Evolutionary conservation across 116 monocot genomes (phyloP), one percentile per base, ranked within the genome.

Genomic region (Cymodocea nodosa): DNA sequence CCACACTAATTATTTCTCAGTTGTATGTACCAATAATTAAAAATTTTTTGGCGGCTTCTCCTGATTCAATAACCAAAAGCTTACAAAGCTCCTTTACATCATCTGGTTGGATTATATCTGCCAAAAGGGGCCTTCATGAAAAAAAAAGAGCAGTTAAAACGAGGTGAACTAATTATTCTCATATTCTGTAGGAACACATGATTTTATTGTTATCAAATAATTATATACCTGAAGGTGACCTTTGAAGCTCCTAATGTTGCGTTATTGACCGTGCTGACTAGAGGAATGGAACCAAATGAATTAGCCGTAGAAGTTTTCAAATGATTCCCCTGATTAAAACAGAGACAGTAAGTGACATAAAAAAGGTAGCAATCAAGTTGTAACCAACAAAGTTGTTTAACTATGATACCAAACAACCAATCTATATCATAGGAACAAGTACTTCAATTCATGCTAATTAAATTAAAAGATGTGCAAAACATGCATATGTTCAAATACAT

Each of bases 31-130:
- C 82, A 55, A 55, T 89, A 89, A 81, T 80, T 54, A 81, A 22
- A 63, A 76, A 51, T 64, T 60, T 67, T 65, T 78, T 87, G 15
- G 81, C 84, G 71, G 74, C 77, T 52, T 82, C 73, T 81, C 69
- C 70, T 60, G 90, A 81, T 36, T 83, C 75, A 23, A 80, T 65
- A 58, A 95, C 87, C 83, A 95, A 80, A 60, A 81, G 62, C 68
- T 83, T 85, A 66, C 95, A 95, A 23, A 95, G 90, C 50, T 90
- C 85, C 81, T 83, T 95, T 14, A 85, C 83, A 74, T 90, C 87
- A 23, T 90, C 81, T 35, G 73, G 70, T 70, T 87, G 85, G 36
- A 95, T 75, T 20, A 85, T 73, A 65, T 90, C 87, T 30, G 95
- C 85, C 70, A 95, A 74, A 67, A 85, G 82, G 63, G 95, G 83